Evolutionary conservation across 371 early-diverging fungal species (phyloP).

Genomic region (Saksenaea vasiformis): DNA sequence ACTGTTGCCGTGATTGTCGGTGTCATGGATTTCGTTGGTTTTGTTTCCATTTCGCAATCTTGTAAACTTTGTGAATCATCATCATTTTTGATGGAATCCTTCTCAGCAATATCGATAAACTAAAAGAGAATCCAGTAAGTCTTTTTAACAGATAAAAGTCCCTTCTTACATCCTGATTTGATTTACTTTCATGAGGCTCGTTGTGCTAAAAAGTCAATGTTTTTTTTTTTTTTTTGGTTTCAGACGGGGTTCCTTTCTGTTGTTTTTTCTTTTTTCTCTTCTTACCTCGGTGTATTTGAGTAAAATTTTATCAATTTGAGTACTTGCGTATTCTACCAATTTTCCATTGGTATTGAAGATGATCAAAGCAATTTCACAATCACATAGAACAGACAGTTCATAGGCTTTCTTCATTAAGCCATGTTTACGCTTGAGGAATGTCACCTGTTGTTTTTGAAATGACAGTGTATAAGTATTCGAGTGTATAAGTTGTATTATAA

Average conservation of each 20-base stretch:
- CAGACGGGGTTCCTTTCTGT: not conserved
- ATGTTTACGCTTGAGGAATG: constrained; percentile 81
- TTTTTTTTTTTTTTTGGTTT: not conserved
- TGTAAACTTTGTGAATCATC: not conserved
- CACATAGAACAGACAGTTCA: constrained; percentile 96
- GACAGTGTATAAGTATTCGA: not conserved
- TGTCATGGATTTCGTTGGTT: constrained; percentile 16
- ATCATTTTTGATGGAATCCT: not conserved
- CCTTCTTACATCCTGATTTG: constrained; percentile 43
- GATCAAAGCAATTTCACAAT: constrained; percentile 94
- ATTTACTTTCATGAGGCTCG: constrained; percentile 44
- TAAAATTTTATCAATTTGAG: constrained; percentile 91
- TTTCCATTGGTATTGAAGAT: constrained; percentile 92
- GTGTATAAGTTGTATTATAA: not conserved
- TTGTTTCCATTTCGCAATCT: constrained; percentile 10
- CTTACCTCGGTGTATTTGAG: constrained; percentile 89
- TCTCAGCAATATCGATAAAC: constrained; percentile 1
- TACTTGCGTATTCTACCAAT: constrained; percentile 88
- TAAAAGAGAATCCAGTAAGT: not conserved
- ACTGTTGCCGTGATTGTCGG: constrained; percentile 23
- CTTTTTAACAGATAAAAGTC: too few relatives aligned
- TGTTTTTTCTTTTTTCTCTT: not conserved
- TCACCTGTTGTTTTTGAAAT: constrained; percentile 1
- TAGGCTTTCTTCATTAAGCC: constrained; percentile 99
- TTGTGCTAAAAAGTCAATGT: constrained; percentile 27